Evolutionary conservation across 331 rosid genomes (phyloP).

Genomic region (Spiraea crenata): DNA sequence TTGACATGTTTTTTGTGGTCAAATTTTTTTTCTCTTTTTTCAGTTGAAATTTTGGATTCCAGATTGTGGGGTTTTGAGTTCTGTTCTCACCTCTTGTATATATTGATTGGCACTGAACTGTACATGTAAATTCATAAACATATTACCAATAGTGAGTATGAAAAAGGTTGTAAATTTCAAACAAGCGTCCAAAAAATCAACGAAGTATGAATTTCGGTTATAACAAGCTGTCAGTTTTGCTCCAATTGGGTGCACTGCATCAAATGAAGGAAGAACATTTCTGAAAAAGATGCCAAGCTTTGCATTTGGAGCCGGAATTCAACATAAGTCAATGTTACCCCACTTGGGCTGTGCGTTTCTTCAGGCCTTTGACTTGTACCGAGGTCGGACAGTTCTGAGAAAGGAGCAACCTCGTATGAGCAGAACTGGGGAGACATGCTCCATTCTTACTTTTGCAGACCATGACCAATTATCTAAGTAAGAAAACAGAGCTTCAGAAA

Average conservation of each 20-base stretch:
- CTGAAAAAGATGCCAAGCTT: neutral
- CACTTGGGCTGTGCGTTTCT: neutral
- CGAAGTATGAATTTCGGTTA: neutral
- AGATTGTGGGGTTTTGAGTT: neutral
- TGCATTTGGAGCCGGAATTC: neutral
- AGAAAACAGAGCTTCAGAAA: no score
- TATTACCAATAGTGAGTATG: neutral
- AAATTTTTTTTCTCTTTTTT: neutral
- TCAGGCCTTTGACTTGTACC: no score
- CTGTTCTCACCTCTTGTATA: constrained; percentile 13
- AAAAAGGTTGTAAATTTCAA: neutral
- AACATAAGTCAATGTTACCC: neutral
- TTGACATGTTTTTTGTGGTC: neutral
- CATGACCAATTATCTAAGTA: no score
- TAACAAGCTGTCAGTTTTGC: neutral
- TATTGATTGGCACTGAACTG: constrained; percentile 1
- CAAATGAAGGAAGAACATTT: neutral
- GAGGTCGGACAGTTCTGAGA: no score
- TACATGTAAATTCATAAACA: neutral
- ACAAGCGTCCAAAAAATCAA: neutral
- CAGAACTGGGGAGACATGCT: no score
- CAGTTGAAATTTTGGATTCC: constrained; percentile 5
- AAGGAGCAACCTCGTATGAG: no score
- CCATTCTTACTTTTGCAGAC: no score
- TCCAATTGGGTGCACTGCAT: neutral